Base-by-base conservation (phyloP, 2,329 filamentous ascomycete species). In the Aureobasidium sp. region DNA sequence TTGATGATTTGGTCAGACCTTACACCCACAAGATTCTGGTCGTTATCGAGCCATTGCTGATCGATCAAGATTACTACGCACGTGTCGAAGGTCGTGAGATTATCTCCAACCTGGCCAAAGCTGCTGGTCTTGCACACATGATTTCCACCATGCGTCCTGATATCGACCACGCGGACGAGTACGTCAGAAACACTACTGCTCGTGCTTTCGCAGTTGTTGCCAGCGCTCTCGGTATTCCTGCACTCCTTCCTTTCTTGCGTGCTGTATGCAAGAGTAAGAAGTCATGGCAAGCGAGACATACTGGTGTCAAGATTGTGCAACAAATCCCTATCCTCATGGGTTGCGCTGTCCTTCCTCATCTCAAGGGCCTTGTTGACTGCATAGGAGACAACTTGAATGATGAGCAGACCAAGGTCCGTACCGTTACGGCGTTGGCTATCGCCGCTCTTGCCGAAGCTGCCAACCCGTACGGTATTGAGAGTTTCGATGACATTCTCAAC, bases 251-350 rank as follows among this genome's bases (percentile, higher is more conserved):
- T 2, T 99, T 99, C 80, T 79, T 99, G 43, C 85, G 92, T 69
- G 94, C 95, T 62, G 94, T 99, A 19, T 99, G 94, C 73, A 87
- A 91, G 72, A 96, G 91, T 77, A 97, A 97, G 77, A 99, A 99
- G 76, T 97, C 94, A 60, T 99, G 94, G 94, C 92, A 97, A 73
- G 94, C 94, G 57, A 83, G 94, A 64, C 94, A 99, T 73, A 99
- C 94, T 2, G 94, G 94, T 77, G 94, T 99, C 65, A 99, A 99
- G 79, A 99, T 99, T 71, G 89, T 99, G 17, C 94, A 99, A 73
- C 94, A 99, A 72, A 97, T 99, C 68, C 93, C 94, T 23, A 99
- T 99, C 67, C 78, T 99, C 5, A 99, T 99, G 94, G 94, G 94
- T 29, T 99, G 94, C 71, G 94, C 94, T 46, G 90, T 99, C 55